Evolutionary conservation across 2,329 filamentous ascomycete genomes (phyloP), one percentile per base, ranked within the genome.

Genomic region (Talaromyces sp.): DNA sequence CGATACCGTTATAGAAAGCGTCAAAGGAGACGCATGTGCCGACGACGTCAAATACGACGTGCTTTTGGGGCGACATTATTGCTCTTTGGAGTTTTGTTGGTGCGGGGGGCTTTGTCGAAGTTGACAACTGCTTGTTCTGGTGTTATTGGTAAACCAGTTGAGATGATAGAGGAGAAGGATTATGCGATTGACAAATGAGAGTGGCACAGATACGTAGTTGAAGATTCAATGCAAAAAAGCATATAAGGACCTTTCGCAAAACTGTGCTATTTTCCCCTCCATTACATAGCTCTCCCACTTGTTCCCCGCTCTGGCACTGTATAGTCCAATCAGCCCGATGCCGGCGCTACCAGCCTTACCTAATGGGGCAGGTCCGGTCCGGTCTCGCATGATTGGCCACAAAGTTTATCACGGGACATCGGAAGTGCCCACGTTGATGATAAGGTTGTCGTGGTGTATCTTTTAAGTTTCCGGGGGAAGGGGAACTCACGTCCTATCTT

Each of bases 11-110:
- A 60, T 70, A 75, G 60, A 73, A 76, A 29, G 71, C 70, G n/a
- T 75, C 68, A 60, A 75, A 77, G 22, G 70, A 74, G 40, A 79
- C 74, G 44, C 73, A 72, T 16, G 77, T 80, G 13, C 77, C 77
- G 47, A 84, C 81, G 2, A 83, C 74, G 61, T 81, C 78, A 57
- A 80, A 80, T 27, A 80, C 77, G 51, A 80, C 71, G 55, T 80
- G 72, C 49, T 80, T 79, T 22, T 51, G 36, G 17, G 40, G 24
- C 4, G 36, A 46, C 33, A 49, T 50, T 14, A 17, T 55, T 4
- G 20, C 11, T 30, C 5, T 27, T 27, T 27, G 24, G 4, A 11
- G 6, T 35, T 16, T 5, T 35, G 32, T 35, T 32, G 13, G 20
- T 17, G 13, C n/a, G 27, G 29, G 14, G 43, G n/a, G 27, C 2